A percentile compares a stretch with the other conserved stretches of the same genome.
Conservation (phyloP, 306 rosid species). For the Bauhinia variegata region DNA sequence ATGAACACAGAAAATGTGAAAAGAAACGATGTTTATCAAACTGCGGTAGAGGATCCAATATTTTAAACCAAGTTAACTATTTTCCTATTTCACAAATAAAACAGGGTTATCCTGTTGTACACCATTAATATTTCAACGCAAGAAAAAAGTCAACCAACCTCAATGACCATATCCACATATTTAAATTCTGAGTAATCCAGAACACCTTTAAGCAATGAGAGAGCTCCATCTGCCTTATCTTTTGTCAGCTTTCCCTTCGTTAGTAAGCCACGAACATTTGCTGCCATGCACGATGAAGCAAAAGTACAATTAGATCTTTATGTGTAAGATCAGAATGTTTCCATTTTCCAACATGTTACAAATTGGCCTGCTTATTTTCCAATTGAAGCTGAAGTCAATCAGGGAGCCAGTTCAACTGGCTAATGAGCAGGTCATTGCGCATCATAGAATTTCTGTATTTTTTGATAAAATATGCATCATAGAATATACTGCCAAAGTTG, state of each 20-base stretch:
- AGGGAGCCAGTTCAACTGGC: not conserved
- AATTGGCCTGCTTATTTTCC: not conserved
- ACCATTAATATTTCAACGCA: not conserved
- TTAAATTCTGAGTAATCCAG: slow-evolving; percentile 80
- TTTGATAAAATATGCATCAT: too few relatives aligned
- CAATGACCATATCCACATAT: slow-evolving; percentile 91
- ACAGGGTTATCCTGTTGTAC: slow-evolving; percentile 9
- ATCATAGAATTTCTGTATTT: not conserved
- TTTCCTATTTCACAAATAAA: not conserved
- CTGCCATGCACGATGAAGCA: slow-evolving; percentile 52
- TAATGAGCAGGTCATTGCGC: not conserved
- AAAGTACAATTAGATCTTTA: slow-evolving; percentile 16
- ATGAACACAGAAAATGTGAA: slow-evolving; percentile 6
- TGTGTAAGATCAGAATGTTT: not conserved
- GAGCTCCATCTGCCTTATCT: slow-evolving; percentile 66
- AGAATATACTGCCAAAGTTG: not conserved
- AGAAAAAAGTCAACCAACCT: slow-evolving; percentile 54
- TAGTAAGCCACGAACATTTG: slow-evolving; percentile 69
- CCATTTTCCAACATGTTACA: slow-evolving; percentile 8
- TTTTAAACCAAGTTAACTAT: slow-evolving; percentile 13
- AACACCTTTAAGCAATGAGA: slow-evolving; percentile 78
- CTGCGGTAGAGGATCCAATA: slow-evolving; percentile 12
- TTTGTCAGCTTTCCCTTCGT: slow-evolving; percentile 67
- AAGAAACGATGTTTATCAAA: slow-evolving; percentile 7
- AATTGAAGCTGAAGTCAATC: not conserved